A percentile compares a stretch with the other conserved stretches of the same genome.
phyloP scores from a whole-genome alignment of 257 asterid species.

The Solanum clarkiae region DNA sequence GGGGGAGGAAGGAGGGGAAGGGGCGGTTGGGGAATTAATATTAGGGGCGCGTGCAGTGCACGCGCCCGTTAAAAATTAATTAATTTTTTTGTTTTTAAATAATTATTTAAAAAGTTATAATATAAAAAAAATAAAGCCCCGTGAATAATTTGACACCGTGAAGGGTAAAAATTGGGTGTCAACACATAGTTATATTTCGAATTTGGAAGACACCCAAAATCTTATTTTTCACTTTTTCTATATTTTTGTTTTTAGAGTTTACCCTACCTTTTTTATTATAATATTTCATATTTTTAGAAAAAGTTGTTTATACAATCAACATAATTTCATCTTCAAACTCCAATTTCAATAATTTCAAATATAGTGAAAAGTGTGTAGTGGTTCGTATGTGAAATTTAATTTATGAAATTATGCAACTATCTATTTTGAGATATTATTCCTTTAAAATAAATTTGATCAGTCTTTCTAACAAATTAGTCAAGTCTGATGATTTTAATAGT shows the following conservation, averaged over 20 bases:
- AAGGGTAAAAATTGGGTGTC: no score
- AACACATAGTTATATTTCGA: background rate
- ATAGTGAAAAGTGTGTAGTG: background rate
- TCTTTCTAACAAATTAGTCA: background rate
- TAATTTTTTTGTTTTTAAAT: no score
- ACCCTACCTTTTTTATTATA: no score
- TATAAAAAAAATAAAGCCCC: no score
- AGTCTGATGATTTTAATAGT: background rate
- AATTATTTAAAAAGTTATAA: no score
- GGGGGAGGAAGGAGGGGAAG: no score
- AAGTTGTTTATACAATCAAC: background rate
- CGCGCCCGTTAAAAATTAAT: no score
- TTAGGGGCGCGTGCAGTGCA: no score
- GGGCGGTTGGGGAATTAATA: no score
- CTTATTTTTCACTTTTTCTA: background rate
- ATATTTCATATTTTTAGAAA: no score
- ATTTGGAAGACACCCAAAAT: background rate
- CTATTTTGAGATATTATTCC: background rate
- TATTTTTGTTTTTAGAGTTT: no score
- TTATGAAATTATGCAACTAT: background rate
- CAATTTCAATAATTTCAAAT: background rate
- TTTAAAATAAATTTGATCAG: background rate
- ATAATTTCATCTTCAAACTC: background rate
- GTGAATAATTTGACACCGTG: no score
- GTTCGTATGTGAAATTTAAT: background rate